Evolutionary conservation across 441 rosid species (phyloP).

Genomic region (Populus hybrid): DNA sequence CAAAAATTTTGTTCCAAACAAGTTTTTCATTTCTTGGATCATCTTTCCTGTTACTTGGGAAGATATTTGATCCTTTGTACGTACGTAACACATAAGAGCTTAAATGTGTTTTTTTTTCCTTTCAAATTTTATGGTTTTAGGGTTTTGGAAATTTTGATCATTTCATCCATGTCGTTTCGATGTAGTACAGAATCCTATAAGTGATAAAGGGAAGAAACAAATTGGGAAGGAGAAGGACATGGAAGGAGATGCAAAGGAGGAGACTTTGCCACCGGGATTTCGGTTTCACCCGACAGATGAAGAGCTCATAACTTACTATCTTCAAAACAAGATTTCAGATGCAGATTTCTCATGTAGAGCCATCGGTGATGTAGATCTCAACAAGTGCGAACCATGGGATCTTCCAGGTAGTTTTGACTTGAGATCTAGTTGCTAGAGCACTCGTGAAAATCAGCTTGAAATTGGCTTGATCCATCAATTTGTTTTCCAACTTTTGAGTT

Average conservation of each 20-base stretch:
- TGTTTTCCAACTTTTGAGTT: neutral
- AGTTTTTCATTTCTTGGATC: neutral
- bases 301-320: too few species aligned
- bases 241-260: too few species aligned
- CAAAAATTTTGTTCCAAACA: slow-evolving; percentile 3
- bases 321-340: slow-evolving; percentile 65
- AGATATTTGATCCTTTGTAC: slow-evolving; percentile 1
- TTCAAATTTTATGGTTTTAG: neutral
- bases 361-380: slow-evolving; percentile 80
- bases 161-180: too few species aligned
- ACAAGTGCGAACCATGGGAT: slow-evolving; percentile 99
- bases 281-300: too few species aligned
- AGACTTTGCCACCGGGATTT: too few species aligned
- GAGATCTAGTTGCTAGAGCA: neutral
- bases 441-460: neutral
- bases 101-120: too few species aligned
- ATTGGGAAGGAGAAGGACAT: too few species aligned
- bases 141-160: too few species aligned
- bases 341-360: slow-evolving; percentile 61
- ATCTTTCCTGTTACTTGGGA: slow-evolving; percentile 8
- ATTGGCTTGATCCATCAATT: neutral
- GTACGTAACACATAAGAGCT: too few species aligned
- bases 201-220: slow-evolving; percentile 4
- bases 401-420: slow-evolving; percentile 55
- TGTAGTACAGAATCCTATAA: too few species aligned